Conservation (phyloP, 176 grass and related monocot genomes). For the Puccinellia tenuiflora region DNA sequence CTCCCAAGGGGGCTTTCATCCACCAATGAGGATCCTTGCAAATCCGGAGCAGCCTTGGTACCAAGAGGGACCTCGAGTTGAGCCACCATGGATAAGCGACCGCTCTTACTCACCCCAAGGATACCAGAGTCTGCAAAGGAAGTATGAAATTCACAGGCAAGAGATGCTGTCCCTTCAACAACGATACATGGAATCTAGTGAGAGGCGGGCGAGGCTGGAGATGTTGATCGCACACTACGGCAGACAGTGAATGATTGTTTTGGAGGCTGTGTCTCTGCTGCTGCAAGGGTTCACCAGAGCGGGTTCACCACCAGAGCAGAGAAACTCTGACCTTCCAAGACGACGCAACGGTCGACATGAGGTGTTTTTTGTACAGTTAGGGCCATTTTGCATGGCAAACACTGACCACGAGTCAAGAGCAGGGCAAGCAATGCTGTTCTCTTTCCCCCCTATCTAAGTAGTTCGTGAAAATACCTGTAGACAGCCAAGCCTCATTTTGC, state of each 20-base stretch:
- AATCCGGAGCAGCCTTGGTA: background rate
- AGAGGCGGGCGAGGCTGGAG: background rate
- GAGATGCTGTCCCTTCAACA: slow-evolving; percentile 8
- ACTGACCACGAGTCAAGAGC: background rate
- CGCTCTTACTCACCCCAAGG: background rate
- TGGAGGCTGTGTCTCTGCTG: background rate
- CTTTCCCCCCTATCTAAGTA: background rate
- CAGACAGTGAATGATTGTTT: background rate
- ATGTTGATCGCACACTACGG: background rate
- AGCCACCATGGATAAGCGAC: background rate
- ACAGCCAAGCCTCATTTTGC: slow-evolving; percentile 18
- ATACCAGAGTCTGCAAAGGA: background rate
- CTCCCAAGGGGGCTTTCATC: background rate
- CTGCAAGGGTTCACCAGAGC: background rate
- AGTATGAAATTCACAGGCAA: background rate
- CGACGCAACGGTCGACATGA: background rate
- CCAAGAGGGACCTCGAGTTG: background rate
- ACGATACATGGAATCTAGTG: background rate
- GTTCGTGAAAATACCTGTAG: background rate
- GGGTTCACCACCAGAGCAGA: background rate
- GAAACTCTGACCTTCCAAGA: background rate
- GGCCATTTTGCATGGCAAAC: slow-evolving; percentile 17
- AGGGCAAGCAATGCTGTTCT: background rate
- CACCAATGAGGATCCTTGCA: background rate
- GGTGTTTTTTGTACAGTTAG: background rate